Conservation (phyloP, 495 filamentous ascomycete species). For the Lophiotrema nucula region DNA sequence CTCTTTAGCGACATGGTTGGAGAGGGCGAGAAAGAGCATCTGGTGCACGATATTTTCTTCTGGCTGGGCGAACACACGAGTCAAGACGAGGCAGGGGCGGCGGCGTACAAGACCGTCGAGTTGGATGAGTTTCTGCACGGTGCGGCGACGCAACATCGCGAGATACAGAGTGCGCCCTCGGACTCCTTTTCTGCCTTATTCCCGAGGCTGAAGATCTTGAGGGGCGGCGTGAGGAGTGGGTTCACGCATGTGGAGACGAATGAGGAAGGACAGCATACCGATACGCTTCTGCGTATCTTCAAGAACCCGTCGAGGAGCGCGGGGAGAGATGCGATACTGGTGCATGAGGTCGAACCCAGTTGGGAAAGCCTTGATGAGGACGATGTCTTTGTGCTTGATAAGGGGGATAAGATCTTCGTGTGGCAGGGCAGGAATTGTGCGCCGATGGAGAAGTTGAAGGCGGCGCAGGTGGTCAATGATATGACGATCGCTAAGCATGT, state of each 20-base stretch:
- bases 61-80: conserved; percentile 60
- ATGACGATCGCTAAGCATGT: conserved; percentile 60
- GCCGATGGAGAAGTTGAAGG: conserved; percentile 65
- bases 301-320: conserved; percentile 46
- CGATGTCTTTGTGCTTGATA: conserved; percentile 62
- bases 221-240: conserved; percentile 59
- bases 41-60: conserved; percentile 60
- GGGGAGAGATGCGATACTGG: conserved; percentile 51
- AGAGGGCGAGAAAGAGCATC: conserved; percentile 40
- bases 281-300: conserved; percentile 57
- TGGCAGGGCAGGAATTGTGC: conserved; percentile 64
- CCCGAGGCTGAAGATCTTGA: conserved; percentile 51
- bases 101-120: conserved; percentile 66
- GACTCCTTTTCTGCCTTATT: conserved; percentile 59
- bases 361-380: conserved; percentile 60
- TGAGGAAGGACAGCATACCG: conserved; percentile 43
- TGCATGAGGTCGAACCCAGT: conserved; percentile 61
- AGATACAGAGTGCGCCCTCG: conserved; percentile 55
- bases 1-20: conserved; percentile 53
- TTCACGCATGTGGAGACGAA: conserved; percentile 56
- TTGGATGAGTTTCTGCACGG: conserved; percentile 62
- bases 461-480: conserved; percentile 62
- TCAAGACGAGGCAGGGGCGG: conserved; percentile 63
- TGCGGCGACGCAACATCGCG: conserved; percentile 58
- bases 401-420: conserved; percentile 60